Evolutionary conservation across 257 asterid genomes (phyloP), one percentile per base, ranked within the genome.

Genomic region (Mentha longifolia): DNA sequence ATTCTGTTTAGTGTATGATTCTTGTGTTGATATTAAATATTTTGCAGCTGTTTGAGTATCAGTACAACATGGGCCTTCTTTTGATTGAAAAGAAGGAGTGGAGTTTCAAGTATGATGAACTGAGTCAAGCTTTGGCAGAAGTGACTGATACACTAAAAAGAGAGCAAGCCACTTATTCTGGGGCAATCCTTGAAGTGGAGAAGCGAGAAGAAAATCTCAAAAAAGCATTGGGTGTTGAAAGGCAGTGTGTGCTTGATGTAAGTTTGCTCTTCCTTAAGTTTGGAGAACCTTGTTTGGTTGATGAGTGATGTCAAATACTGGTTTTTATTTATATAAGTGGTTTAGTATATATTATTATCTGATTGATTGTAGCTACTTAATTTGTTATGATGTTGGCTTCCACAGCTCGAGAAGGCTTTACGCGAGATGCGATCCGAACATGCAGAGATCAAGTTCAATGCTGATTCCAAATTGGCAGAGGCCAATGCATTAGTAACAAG

Each of bases 61-160:
- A 95, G 78, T 95, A 92, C 80, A 95, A 85, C 71, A 88, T 95
- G 96, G 99, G 99, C 46, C 91, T 95, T 25, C 91, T 95, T 49
- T 74, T 95, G 87, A 87, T 95, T 14, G 99, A 95, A 77, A 95
- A 95, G 73, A 95, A 90, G 77, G 98, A 92, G 16, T 95, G 99
- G 98, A 83, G 81, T 70, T 59, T 79, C 22, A 88, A 86, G 80
- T 80, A 83, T 65, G 97, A 95, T 71, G 99, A 89, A 74, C 77
- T 88, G 43, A 82, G 59, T 73, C 85, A 79, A 62, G 81, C 85
- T 57, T 76, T 90, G 70, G 81, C 86, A 15, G 96, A 86, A 70
- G 83, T 82, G 28, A 79, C 87, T 22, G 92, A 85, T 64, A 74
- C 81, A 47, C 77, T 87, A 39, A 88, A 76, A 83, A 84, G 95